Base-by-base conservation (phyloP, 768 basidiomycete genomes). In the Scleroderma bovista region DNA sequence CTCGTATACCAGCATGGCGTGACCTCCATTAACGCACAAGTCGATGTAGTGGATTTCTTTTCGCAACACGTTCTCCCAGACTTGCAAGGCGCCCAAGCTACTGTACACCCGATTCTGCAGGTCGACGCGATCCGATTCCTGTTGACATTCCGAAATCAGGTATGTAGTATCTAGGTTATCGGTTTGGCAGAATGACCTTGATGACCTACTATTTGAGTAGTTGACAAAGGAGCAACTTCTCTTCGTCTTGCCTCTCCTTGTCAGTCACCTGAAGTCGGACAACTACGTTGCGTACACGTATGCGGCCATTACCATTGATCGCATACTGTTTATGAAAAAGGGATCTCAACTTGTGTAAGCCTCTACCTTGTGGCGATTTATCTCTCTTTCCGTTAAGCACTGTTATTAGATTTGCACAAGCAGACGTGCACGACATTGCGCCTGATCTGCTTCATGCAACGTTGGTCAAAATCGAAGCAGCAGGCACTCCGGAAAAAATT, bases 251-350 rank as follows among this genome's bases (percentile, higher is more conserved):
- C 96, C 95, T 0, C 75, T 90, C 17, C 80, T 98, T 10, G 80
- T 86, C 23, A 83, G 76, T 12, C 94, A 95, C 64, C 81, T 98
- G 31, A 72, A 74, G 6, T 91, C 90, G 17, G 72, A 77, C 46
- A 92, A 93, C 62, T 94, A 92, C 68, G 95, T 98, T 43, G 86
- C 88, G 22, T 95, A 88, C 60, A 94, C 95, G 0, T 98, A 97
- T 67, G 93, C 94, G 9, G 94, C 96, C 16, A 93, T 97, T 59
- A 92, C 94, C n/a, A 94, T 99, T 61, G 96, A 99, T 61, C 81
- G 93, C 7, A 85, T 97, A 47, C 70, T 99, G 36, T 91, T 83
- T 68, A 96, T 97, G 67, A 93, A 89, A 62, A 84, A 87, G 59
- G 80, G 81, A 3, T 76, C 75, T 4, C 78, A 81, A 54, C 73